Evolutionary conservation across 2,329 filamentous ascomycete genomes (phyloP).

Genomic region (Chalara sp.): DNA sequence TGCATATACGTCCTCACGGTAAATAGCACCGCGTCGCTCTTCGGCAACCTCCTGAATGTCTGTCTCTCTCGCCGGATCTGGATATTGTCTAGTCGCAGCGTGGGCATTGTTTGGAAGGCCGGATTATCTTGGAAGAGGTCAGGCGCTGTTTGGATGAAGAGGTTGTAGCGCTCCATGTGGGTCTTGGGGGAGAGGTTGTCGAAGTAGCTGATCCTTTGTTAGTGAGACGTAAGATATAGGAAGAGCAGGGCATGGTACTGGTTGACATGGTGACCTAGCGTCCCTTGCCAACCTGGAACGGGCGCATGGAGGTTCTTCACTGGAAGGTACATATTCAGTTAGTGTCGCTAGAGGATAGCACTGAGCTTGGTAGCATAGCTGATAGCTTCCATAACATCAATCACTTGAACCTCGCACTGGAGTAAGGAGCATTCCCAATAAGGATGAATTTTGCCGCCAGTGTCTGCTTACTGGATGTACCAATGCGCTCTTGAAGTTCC

Average conservation of each 20-base stretch:
- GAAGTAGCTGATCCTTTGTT: slow-evolving; percentile 29
- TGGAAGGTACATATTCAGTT: no score
- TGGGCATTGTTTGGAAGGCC: slow-evolving; percentile 20
- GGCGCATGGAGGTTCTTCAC: slow-evolving; percentile 6
- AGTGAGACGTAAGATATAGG: slow-evolving; percentile 6
- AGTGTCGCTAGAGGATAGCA: no score
- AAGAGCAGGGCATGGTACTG: slow-evolving; percentile 23
- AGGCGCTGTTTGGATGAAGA: slow-evolving; percentile 41
- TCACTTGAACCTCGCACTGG: no score
- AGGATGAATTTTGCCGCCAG: no score
- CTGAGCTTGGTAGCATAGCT: no score
- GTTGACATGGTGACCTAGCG: slow-evolving; percentile 34
- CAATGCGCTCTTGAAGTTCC: slow-evolving; percentile 41
- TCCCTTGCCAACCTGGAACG: slow-evolving; percentile 43
- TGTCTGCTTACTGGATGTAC: slow-evolving; percentile 21
- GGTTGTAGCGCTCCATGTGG: slow-evolving; percentile 41
- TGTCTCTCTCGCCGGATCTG: slow-evolving; percentile 42
- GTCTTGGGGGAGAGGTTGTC: slow-evolving; percentile 34
- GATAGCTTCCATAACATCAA: no score
- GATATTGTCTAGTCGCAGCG: slow-evolving; percentile 29
- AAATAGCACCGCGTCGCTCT: slow-evolving; percentile 39
- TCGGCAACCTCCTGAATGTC: slow-evolving; percentile 39
- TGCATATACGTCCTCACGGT: slow-evolving; percentile 41
- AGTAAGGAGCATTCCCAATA: no score
- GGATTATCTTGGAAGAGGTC: slow-evolving; percentile 39